Percentiles rank a stretch among this genome's conserved stretches.
Evolutionary conservation across 2,329 filamentous ascomycete genomes (phyloP).

Genomic region (Pseudogymnoascus sp.): DNA sequence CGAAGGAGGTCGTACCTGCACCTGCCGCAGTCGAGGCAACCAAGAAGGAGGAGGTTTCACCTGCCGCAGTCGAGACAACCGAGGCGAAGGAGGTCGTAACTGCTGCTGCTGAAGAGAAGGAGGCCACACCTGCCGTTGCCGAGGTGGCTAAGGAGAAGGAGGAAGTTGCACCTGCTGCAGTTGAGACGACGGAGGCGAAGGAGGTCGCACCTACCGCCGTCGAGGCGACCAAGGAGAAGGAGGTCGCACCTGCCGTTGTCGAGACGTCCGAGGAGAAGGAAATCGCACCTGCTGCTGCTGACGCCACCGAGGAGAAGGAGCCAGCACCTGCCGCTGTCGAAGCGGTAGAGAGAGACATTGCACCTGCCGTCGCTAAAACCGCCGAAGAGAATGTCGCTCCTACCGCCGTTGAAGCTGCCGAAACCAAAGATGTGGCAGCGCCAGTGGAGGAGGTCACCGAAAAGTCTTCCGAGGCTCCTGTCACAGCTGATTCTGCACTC

Average conservation of each 20-base stretch:
- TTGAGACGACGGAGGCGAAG: neutral
- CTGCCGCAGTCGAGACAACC: neutral
- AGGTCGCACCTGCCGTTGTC: neutral
- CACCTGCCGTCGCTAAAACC: neutral
- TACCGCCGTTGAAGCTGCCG: neutral
- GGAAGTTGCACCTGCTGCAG: neutral
- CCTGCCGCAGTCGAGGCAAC: neutral
- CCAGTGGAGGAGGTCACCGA: neutral
- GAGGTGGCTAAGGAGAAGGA: neutral
- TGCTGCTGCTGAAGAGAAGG: neutral
- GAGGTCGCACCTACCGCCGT: neutral
- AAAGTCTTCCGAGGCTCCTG: neutral
- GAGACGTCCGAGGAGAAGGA: neutral
- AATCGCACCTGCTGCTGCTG: neutral
- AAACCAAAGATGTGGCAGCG: neutral
- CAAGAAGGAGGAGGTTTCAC: neutral
- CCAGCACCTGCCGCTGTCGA: neutral
- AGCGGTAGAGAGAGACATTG: neutral
- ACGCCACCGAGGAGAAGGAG: neutral
- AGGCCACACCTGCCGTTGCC: neutral
- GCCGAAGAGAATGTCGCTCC: neutral
- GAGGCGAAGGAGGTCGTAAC: neutral
- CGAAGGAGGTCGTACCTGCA: neutral
- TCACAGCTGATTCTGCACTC: neutral
- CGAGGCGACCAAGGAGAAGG: neutral